Conservation (phyloP, 2,329 filamentous ascomycete genomes). For the Fusarium pseudonygamai region DNA sequence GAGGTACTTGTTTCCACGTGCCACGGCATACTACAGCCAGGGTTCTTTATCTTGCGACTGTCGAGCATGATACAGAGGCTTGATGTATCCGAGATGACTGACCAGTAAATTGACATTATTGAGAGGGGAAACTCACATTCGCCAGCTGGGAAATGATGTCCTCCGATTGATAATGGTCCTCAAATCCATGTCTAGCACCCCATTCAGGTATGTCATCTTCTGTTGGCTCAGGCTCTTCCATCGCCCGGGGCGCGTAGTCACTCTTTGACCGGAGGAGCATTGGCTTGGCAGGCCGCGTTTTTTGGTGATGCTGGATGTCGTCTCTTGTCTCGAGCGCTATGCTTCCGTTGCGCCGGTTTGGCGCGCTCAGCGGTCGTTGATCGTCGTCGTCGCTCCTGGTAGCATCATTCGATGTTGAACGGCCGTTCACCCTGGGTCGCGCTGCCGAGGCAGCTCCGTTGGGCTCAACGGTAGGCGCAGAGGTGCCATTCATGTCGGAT, state of each 20-base stretch:
- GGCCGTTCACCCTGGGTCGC: constrained; percentile 42
- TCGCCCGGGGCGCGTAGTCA: constrained; percentile 59
- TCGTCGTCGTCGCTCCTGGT: constrained; percentile 44
- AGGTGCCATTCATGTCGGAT: constrained; percentile 47
- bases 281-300: constrained; percentile 57
- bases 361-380: constrained; percentile 57
- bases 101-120: constrained; percentile 22
- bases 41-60: constrained; percentile 1
- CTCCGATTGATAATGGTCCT: constrained; percentile 89
- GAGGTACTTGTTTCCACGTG: neutral
- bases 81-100: constrained; percentile 24
- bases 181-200: constrained; percentile 84
- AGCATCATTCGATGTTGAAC: constrained; percentile 42
- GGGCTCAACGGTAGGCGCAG: constrained; percentile 39
- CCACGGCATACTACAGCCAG: neutral
- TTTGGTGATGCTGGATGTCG: constrained; percentile 49
- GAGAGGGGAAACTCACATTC: constrained; percentile 66
- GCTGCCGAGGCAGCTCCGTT: constrained; percentile 41
- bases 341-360: constrained; percentile 53
- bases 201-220: constrained; percentile 62
- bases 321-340: constrained; percentile 42
- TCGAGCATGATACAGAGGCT: constrained; percentile 48
- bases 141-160: constrained; percentile 88
- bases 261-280: constrained; percentile 66
- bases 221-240: constrained; percentile 52